A percentile compares a stretch with the other conserved stretches of the same genome.
Evolutionary conservation across 176 grass and related monocot genomes (phyloP).

Genomic region (Carex littledalei): DNA sequence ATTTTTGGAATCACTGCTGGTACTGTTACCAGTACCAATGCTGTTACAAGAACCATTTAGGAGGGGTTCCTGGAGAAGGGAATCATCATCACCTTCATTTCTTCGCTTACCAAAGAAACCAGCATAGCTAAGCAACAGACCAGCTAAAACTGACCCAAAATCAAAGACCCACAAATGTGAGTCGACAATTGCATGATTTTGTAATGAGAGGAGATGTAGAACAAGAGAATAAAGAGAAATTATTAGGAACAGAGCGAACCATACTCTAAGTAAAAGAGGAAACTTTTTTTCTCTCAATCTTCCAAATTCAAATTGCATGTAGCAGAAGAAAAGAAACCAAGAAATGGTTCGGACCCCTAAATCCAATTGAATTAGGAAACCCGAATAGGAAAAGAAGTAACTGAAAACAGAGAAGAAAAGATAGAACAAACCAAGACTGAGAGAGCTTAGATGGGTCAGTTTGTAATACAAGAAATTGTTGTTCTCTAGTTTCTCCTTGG

Average conservation of each 20-base stretch:
- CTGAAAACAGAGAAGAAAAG: constrained; percentile 21
- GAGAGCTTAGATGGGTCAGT: constrained; percentile 26
- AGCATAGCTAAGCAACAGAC: constrained; percentile 26
- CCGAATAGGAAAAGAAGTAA: constrained; percentile 28
- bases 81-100: background rate
- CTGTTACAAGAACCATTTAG: constrained; percentile 31
- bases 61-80: constrained; percentile 53
- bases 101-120: constrained; percentile 33
- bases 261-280: constrained; percentile 41
- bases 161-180: constrained; percentile 47
- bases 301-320: constrained; percentile 40
- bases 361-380: constrained; percentile 22
- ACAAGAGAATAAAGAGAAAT: constrained; percentile 32
- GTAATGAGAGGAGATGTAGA: constrained; percentile 18
- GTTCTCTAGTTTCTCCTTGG: background rate
- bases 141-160: constrained; percentile 27
- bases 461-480: constrained; percentile 23
- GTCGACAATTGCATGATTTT: background rate
- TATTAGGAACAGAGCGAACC: constrained; percentile 61
- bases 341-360: constrained; percentile 34
- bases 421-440: constrained; percentile 22
- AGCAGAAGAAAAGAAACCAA: constrained; percentile 52
- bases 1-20: background rate
- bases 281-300: constrained; percentile 38
- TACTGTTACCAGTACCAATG: background rate